These are phyloP conservation scores for Citrullus colocynthis DNA, from an alignment of 306 rosid species.

Conservation along the genomic window DNA sequence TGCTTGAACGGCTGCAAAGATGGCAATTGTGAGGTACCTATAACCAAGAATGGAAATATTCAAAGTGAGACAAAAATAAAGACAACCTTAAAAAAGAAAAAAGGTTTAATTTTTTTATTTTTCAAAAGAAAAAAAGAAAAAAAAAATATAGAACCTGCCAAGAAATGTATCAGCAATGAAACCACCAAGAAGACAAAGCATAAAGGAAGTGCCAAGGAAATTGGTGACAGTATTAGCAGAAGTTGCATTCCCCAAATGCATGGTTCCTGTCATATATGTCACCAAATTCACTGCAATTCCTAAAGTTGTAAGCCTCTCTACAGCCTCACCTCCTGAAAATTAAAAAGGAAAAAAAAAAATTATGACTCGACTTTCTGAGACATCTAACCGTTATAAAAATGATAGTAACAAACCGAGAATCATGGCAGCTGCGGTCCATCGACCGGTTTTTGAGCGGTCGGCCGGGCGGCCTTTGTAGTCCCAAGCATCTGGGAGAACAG, in stretches of 20 bases:
- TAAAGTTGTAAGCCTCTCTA: slow-evolving; percentile 72
- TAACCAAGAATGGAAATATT: neutral
- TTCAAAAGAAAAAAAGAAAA: neutral
- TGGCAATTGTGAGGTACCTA: slow-evolving; percentile 78
- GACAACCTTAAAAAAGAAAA: neutral
- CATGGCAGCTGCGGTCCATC: slow-evolving; percentile 79
- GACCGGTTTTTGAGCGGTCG: slow-evolving; percentile 46
- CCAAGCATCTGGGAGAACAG: slow-evolving; percentile 48
- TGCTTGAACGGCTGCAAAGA: slow-evolving; percentile 80
- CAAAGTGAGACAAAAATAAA: neutral
- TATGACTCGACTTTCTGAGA: neutral
- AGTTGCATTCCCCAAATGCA: slow-evolving; percentile 86
- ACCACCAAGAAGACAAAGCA: slow-evolving; percentile 88
- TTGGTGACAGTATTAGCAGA: slow-evolving; percentile 85
- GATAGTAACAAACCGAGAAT: slow-evolving; percentile 32
- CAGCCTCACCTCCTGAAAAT: slow-evolving; percentile 59
- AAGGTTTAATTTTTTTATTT: neutral
- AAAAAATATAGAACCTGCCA: slow-evolving; percentile 38
- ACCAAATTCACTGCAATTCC: slow-evolving; percentile 87
- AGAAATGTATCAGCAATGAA: slow-evolving; percentile 80
- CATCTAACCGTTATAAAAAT: neutral
- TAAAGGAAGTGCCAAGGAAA: slow-evolving; percentile 78
- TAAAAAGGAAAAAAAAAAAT: neutral
- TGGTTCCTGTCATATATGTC: slow-evolving; percentile 60
- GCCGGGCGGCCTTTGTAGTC: slow-evolving; percentile 69